phyloP scores from a whole-genome alignment of 2,329 filamentous ascomycete genomes.

The Lecanosticta acicola region DNA sequence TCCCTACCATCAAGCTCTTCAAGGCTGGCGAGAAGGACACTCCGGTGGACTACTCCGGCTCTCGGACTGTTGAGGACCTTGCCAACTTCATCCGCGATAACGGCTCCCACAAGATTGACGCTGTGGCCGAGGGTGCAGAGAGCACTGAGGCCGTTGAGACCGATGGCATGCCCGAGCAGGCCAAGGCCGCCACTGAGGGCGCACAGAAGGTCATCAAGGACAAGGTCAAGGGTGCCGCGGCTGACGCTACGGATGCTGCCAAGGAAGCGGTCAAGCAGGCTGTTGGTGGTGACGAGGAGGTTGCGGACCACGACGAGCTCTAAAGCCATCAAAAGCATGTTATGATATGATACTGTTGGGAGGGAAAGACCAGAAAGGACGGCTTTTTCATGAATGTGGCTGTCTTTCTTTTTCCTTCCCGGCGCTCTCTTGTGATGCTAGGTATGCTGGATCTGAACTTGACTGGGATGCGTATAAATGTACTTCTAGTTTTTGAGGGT shows the following conservation, averaged over 20 bases:
- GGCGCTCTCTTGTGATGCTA: no score
- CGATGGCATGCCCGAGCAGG: conserved; percentile 45
- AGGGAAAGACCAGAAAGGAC: no score
- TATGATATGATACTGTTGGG: neutral
- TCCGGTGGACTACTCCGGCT: conserved; percentile 80
- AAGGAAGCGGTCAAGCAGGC: conserved; percentile 29
- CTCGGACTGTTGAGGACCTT: conserved; percentile 85
- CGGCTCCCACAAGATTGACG: conserved; percentile 78
- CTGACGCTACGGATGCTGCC: conserved; percentile 29
- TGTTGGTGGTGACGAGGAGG: conserved; percentile 32
- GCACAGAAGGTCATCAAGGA: conserved; percentile 25
- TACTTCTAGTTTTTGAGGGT: neutral
- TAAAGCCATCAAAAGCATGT: conserved; percentile 45
- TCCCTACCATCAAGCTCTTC: conserved; percentile 99
- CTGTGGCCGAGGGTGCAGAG: conserved; percentile 51
- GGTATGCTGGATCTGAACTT: no score
- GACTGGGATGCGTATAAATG: neutral
- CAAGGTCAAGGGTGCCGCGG: conserved; percentile 35
- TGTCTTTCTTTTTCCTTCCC: neutral
- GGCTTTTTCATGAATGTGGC: neutral
- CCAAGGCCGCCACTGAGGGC: conserved; percentile 38
- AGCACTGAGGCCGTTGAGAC: conserved; percentile 40
- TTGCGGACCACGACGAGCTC: conserved; percentile 64
- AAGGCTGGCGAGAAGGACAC: conserved; percentile 80
- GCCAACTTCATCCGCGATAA: conserved; percentile 91